Evolutionary conservation across 2,329 filamentous ascomycete genomes (phyloP).

Genomic region (Fusarium tupiense): DNA sequence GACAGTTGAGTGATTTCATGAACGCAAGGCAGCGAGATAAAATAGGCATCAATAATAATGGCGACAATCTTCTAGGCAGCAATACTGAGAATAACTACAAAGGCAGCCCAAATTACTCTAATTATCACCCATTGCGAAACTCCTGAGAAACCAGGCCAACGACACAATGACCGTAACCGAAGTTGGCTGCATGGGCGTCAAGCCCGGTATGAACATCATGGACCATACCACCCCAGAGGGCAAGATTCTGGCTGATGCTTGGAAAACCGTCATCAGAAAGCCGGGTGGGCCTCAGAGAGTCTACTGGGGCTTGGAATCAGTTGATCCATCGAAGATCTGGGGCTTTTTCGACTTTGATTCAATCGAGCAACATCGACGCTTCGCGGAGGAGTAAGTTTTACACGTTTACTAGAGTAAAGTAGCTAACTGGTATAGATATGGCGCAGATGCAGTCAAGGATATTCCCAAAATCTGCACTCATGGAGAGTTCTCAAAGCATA

Average conservation of each 20-base stretch:
- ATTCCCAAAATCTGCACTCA: slow-evolving; percentile 17
- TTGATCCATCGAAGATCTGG: not conserved
- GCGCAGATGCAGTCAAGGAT: slow-evolving; percentile 6
- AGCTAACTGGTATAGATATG: not conserved
- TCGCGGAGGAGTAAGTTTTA: slow-evolving; percentile 5
- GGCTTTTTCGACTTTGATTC: slow-evolving; percentile 25
- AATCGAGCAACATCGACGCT: not conserved
- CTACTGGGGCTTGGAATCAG: slow-evolving; percentile 13
- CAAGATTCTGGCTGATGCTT: not conserved
- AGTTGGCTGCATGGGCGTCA: slow-evolving; percentile 12
- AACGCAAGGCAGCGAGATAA: not conserved
- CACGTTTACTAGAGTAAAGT: not conserved
- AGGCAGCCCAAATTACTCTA: not conserved
- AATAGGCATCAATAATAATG: not conserved
- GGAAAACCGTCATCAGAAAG: not conserved
- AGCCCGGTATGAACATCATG: slow-evolving; percentile 10
- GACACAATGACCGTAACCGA: slow-evolving; percentile 10
- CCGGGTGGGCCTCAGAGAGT: slow-evolving; percentile 3
- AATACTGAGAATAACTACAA: not conserved
- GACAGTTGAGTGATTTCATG: no score
- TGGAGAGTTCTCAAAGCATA: slow-evolving; percentile 16
- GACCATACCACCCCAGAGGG: slow-evolving; percentile 3
- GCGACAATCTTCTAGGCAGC: not conserved
- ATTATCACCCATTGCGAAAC: no score
- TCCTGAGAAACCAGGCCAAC: accelerated